Evolutionary conservation across 768 basidiomycete genomes (phyloP).

Genomic region (Dentipellis sp.): DNA sequence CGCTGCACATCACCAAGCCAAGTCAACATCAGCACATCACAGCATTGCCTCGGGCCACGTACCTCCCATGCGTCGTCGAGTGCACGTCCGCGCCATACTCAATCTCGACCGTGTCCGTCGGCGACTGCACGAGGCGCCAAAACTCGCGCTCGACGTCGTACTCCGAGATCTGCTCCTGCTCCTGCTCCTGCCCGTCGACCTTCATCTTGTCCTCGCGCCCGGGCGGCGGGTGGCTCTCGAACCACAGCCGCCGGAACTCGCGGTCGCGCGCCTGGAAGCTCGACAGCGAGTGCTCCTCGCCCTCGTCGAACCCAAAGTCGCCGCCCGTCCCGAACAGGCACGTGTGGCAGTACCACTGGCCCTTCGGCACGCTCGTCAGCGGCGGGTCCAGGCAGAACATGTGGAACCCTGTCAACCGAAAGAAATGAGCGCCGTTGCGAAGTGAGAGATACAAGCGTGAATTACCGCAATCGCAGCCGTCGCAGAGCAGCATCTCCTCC

Average conservation of each 20-base stretch:
- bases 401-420: conserved; percentile 68
- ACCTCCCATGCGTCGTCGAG: conserved; percentile 97
- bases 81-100: conserved; percentile 99
- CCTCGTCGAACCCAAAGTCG: conserved; percentile 97
- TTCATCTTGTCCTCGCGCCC: not conserved
- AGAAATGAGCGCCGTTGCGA: not conserved
- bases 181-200: not conserved
- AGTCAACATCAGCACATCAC: conserved; percentile 9
- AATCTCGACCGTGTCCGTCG: conserved; percentile 87
- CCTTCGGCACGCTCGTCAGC: conserved; percentile 73
- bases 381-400: conserved; percentile 96
- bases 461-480: conserved; percentile 75
- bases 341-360: conserved; percentile 92
- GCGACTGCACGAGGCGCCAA: conserved; percentile 90
- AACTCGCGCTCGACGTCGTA: conserved; percentile 92
- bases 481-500: conserved; percentile 87
- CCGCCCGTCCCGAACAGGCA: conserved; percentile 88
- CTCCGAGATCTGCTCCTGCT: conserved; percentile 55
- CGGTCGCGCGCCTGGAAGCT: conserved; percentile 88
- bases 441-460: conserved; percentile 1
- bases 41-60: conserved; percentile 3
- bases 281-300: conserved; percentile 87
- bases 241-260: conserved; percentile 88
- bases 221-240: conserved; percentile 57
- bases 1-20: conserved; percentile 36